Conservation (phyloP, 129 eudicot species). For the Flaveria bidentis region DNA sequence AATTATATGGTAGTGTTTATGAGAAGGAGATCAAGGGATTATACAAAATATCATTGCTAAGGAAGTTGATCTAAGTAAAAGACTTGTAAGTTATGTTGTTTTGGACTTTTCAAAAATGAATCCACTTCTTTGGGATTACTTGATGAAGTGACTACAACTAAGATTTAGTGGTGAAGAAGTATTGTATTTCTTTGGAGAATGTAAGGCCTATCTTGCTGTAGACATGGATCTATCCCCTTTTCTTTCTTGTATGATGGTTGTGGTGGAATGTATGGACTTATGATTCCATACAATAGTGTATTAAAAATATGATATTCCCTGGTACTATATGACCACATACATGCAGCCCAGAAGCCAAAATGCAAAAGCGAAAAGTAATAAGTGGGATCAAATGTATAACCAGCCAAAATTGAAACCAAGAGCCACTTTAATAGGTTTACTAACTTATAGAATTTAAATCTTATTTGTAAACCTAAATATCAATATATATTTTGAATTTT, state of each 20-base stretch:
- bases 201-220: not conserved
- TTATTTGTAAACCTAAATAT: not conserved
- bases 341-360: not conserved
- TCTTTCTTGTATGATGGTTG: constrained; percentile 15
- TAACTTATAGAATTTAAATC: constrained; percentile 10
- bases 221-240: constrained; percentile 6
- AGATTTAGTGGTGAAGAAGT: not conserved
- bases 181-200: not conserved
- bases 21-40: too few species aligned
- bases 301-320: constrained; percentile 9
- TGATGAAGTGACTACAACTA: not conserved
- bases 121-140: not conserved
- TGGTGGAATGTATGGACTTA: constrained; percentile 8
- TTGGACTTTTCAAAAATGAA: too few species aligned
- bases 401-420: constrained; percentile 24
- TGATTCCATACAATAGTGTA: constrained; percentile 12
- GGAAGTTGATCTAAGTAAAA: too few species aligned
- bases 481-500: not conserved
- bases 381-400: constrained; percentile 12
- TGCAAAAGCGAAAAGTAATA: not conserved
- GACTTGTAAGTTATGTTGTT: too few species aligned
- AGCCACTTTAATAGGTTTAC: constrained; percentile 28
- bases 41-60: too few species aligned
- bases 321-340: constrained; percentile 25
- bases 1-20: too few species aligned